Evolutionary conservation across 345 rosid genomes (phyloP).

Genomic region (Gossypium australe): DNA sequence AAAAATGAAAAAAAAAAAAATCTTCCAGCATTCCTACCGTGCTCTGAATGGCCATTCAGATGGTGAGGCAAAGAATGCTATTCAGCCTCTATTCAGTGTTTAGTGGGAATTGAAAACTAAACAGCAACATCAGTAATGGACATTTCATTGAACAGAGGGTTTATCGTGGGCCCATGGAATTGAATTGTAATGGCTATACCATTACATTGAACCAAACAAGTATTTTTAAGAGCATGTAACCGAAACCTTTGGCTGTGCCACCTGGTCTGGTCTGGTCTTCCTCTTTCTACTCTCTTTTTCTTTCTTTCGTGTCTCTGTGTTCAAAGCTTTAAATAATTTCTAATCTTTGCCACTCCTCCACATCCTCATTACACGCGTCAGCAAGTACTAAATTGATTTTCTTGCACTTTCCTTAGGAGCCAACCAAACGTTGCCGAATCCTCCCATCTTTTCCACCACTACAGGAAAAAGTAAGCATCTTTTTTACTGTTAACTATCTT

Average conservation of each 20-base stretch:
- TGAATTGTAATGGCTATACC: too few species aligned
- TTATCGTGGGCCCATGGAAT: too few species aligned
- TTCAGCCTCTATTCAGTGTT: too few species aligned
- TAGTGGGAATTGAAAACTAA: too few species aligned
- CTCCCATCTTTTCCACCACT: constrained; percentile 10
- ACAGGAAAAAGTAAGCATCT: not conserved
- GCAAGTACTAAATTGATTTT: not conserved
- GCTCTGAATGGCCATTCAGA: too few species aligned
- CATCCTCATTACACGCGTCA: constrained; percentile 5
- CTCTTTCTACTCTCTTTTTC: not conserved
- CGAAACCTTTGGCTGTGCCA: not conserved
- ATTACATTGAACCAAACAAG: too few species aligned
- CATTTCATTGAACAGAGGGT: too few species aligned
- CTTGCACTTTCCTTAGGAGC: constrained; percentile 7
- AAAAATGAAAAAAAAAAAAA: too few species aligned
- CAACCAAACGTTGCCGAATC: constrained; percentile 8
- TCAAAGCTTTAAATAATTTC: not conserved
- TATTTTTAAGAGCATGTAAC: not conserved
- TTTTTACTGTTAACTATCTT: not conserved
- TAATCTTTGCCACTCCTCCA: not conserved
- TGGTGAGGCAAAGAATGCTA: too few species aligned
- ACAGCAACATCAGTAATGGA: too few species aligned
- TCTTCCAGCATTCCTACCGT: too few species aligned
- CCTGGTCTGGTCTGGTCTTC: not conserved
- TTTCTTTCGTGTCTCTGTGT: not conserved